Evolutionary conservation across 352 stramenopile species (phyloP).

Genomic region (Phytopythium oedochilum): DNA sequence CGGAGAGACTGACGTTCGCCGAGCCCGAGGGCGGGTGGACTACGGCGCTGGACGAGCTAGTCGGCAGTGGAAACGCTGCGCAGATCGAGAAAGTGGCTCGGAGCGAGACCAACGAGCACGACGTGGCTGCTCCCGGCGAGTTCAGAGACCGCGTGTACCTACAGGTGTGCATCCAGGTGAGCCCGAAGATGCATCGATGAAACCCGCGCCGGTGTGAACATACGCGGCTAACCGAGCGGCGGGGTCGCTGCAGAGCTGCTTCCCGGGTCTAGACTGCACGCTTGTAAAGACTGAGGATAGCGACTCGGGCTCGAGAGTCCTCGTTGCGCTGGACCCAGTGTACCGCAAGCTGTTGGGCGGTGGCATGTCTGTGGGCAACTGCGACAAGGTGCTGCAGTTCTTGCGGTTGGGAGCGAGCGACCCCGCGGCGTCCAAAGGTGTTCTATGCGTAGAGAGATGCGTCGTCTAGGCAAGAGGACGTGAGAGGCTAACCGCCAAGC

Average conservation of each 20-base stretch:
- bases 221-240: background rate
- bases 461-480: background rate
- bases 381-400: constrained; percentile 40
- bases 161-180: constrained; percentile 73
- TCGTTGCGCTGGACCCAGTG: constrained; percentile 55
- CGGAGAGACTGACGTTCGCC: constrained; percentile 42
- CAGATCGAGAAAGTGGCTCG: constrained; percentile 19
- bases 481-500: background rate
- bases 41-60: constrained; percentile 24
- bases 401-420: constrained; percentile 50
- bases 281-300: constrained; percentile 19
- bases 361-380: constrained; percentile 45
- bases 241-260: constrained; percentile 40
- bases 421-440: constrained; percentile 29
- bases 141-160: constrained; percentile 61
- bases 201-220: too few relatives aligned
- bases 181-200: background rate
- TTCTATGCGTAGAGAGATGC: too few relatives aligned
- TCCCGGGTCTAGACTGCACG: constrained; percentile 62
- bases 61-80: constrained; percentile 11
- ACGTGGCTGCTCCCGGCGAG: constrained; percentile 32
- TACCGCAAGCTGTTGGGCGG: constrained; percentile 64
- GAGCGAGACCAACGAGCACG: constrained; percentile 12
- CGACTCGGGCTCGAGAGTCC: constrained; percentile 21
- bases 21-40: constrained; percentile 46